phyloP scores from a whole-genome alignment of 2,329 filamentous ascomycete species.

The Diaporthe sp. region DNA sequence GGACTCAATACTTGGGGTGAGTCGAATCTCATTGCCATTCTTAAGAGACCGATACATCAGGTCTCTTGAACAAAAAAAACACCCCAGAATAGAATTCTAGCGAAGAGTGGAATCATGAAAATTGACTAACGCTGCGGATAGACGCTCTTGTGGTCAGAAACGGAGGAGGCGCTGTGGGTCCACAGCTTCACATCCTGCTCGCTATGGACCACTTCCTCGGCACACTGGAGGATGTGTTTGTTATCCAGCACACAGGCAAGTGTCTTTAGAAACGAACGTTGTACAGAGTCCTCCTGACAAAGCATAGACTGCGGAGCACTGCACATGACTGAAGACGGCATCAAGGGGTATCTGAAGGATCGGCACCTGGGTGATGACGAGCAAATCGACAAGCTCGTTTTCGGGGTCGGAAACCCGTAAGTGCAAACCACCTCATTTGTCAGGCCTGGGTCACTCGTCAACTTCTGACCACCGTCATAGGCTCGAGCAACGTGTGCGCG shows the following conservation, averaged over 20 bases:
- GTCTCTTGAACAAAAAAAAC: not conserved
- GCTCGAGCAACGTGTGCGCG: conserved; percentile 9
- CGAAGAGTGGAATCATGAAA: too few species aligned
- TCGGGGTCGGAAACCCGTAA: not conserved
- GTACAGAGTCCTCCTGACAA: not conserved
- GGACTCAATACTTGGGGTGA: conserved; percentile 13
- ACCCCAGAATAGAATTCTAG: not conserved
- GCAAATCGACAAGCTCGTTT: conserved; percentile 1
- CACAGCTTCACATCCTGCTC: not conserved
- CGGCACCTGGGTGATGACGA: conserved; percentile 13
- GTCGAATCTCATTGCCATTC: not conserved
- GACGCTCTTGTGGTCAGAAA: conserved; percentile 16
- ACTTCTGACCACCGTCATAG: not conserved
- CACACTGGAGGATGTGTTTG: not conserved
- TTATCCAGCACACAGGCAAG: conserved; percentile 13
- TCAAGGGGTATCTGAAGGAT: conserved; percentile 15
- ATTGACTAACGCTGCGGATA: not conserved
- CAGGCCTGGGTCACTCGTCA: too few species aligned
- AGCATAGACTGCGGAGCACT: conserved; percentile 22
- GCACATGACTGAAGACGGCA: not conserved
- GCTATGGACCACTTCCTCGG: conserved; percentile 20
- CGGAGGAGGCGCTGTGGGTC: conserved; percentile 1
- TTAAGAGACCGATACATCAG: not conserved
- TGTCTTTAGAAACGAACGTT: too few species aligned
- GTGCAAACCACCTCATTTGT: not conserved